phyloP scores from a whole-genome alignment of 768 basidiomycete genomes.

The Phaeotremella skinneri region DNA sequence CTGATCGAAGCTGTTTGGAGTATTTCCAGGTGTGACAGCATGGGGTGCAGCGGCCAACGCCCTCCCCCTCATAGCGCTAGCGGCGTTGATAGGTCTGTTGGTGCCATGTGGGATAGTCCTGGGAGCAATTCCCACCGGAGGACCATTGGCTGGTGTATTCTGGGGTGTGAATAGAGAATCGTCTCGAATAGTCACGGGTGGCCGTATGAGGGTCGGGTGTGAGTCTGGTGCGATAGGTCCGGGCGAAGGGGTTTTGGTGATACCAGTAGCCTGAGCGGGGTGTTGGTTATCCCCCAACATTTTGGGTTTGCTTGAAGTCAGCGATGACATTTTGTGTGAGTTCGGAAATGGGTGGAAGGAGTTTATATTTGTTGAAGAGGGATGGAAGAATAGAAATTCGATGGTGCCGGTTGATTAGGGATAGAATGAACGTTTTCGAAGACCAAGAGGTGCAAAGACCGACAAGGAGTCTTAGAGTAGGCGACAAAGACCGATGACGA shows the following conservation, averaged over 20 bases:
- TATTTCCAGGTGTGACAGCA: conserved; percentile 18
- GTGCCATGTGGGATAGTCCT: background rate
- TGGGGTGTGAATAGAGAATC: background rate
- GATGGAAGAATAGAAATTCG: background rate
- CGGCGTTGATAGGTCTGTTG: conserved; percentile 12
- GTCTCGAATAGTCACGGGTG: background rate
- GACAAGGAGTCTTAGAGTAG: no score
- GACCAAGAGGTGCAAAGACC: no score
- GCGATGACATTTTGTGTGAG: conserved; percentile 1
- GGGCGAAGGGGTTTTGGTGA: background rate
- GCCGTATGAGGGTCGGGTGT: background rate
- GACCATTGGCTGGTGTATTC: background rate
- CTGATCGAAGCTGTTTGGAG: conserved; percentile 18
- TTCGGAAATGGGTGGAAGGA: background rate
- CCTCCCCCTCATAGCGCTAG: conserved; percentile 15
- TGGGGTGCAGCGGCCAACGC: conserved; percentile 1
- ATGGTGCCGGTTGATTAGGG: no score
- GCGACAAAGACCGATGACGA: no score
- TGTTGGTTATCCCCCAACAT: background rate
- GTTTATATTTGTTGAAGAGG: background rate
- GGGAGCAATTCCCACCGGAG: background rate
- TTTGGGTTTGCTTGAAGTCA: background rate
- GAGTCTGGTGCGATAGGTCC: background rate
- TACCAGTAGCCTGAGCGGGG: background rate
- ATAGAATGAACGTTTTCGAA: no score